Evolutionary conservation across 2,329 filamentous ascomycete species (phyloP), one percentile per base, ranked within the genome.

Genomic region (Botryosphaeria agaves): DNA sequence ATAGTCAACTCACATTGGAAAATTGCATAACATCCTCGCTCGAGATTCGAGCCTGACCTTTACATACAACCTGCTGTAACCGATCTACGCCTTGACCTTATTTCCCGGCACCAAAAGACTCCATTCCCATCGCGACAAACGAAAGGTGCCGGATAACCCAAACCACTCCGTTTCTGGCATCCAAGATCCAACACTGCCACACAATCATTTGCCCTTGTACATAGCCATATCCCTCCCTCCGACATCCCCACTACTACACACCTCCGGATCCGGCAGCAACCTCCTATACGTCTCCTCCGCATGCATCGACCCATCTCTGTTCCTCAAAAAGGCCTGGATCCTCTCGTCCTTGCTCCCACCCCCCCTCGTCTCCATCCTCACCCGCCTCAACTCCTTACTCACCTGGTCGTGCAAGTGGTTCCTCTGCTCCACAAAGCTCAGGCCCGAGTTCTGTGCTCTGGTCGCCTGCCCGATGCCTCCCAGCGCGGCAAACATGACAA

Each of bases 251-350:
- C 56, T 60, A 12, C 56, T 43, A 41, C 59, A 64, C 7, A 52
- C 50, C 38, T 66, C 62, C 11, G 50, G 46, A 9, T 55, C 50
- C 12, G 59, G 57, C 9, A 67, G 41, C 12, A 65, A 28, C 32
- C 56, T 55, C 30, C 55, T 51, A 28, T 58, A 57, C 30, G 51
- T 53, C 33, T 62, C 61, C 21, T 64, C 60, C 25, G 41, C 14
- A n/a, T 53, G 50, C 54, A 59, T 51, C 6, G 43, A 48, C 4
- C 67, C 66, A 44, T 89, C 78, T 39, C 82, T 64, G 35, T 79
- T 71, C 43, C 72, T 70, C 34, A 95, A 40, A 45, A 95, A 95
- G 32, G 59, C 72, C 40, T 82, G 69, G 23, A 95, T 75, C 31
- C 83, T 65, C 44, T 61, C 56, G 25, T 62, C 51, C 31, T 52